Conservation (phyloP, 345 rosid species). For the Bruguiera sexangula region DNA sequence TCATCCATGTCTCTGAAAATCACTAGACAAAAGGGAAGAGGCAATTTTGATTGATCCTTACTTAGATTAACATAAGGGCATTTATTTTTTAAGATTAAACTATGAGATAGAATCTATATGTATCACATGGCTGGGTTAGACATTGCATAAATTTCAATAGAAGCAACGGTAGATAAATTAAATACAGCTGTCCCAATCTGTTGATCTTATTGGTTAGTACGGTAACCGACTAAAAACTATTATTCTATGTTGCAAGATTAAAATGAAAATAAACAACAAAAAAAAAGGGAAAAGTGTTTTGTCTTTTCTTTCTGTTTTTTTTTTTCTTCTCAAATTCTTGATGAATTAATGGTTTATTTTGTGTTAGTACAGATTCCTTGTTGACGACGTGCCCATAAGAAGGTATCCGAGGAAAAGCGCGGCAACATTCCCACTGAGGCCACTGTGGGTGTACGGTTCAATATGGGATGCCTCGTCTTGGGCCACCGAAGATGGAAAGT, state of each 20-base stretch:
- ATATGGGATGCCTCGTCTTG: constrained; percentile 99
- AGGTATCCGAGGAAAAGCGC: constrained; percentile 83
- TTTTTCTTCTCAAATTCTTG: no score
- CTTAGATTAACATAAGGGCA: background rate
- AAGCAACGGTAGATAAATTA: background rate
- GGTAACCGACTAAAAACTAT: no score
- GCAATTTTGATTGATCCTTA: constrained; percentile 3
- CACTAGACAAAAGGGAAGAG: background rate
- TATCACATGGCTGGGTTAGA: background rate
- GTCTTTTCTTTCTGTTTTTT: no score
- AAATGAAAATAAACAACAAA: no score
- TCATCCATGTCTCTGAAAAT: background rate
- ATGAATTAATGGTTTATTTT: background rate
- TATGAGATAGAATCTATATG: background rate
- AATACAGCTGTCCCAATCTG: background rate
- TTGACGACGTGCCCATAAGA: constrained; percentile 90
- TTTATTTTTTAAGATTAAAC: background rate
- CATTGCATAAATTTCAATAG: background rate
- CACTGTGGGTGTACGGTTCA: constrained; percentile 96
- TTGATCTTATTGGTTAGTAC: no score
- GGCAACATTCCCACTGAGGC: constrained; percentile 77
- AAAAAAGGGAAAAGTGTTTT: no score
- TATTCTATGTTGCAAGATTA: no score
- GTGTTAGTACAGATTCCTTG: constrained; percentile 59
- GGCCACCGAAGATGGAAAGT: constrained; percentile 97